Percentiles rank a stretch among this genome's conserved stretches.
Evolutionary conservation across 2,329 filamentous ascomycete genomes (phyloP).

Genomic region (Verticillium dahliae): DNA sequence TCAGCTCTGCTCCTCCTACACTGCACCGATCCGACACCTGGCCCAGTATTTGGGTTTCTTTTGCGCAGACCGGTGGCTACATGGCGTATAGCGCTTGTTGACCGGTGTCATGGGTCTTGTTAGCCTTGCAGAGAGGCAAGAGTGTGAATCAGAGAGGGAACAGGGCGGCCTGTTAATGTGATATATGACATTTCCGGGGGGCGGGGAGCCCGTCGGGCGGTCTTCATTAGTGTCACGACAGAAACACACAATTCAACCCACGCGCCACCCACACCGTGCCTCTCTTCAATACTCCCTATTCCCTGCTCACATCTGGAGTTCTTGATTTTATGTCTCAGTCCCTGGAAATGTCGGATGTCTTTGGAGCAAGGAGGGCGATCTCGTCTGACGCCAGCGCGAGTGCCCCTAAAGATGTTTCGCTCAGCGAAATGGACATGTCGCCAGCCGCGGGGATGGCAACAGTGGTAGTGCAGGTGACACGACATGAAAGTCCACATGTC

Average conservation of each 20-base stretch:
- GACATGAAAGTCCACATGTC: no score
- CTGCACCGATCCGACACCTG: not conserved
- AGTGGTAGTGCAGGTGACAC: no score
- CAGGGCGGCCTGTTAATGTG: not conserved
- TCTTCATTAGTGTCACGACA: not conserved
- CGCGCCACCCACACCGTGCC: not conserved
- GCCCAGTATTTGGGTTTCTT: not conserved
- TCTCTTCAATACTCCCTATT: not conserved
- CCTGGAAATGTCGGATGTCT: not conserved
- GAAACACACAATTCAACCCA: not conserved
- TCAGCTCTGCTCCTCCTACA: not conserved
- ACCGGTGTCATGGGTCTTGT: not conserved
- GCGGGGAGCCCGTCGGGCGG: not conserved
- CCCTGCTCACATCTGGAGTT: not conserved
- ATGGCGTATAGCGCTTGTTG: not conserved
- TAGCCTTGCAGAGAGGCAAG: not conserved
- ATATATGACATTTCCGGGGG: not conserved
- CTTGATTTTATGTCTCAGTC: not conserved
- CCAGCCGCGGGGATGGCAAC: not conserved
- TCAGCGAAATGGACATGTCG: not conserved
- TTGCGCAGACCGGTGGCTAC: not conserved
- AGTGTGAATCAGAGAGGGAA: not conserved
- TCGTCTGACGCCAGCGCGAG: not conserved
- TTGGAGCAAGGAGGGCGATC: not conserved
- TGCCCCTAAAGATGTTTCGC: not conserved